A percentile compares a stretch with the other conserved stretches of the same genome.
Evolutionary conservation across 2,329 filamentous ascomycete genomes (phyloP).

Genomic region (Fusarium continuum): DNA sequence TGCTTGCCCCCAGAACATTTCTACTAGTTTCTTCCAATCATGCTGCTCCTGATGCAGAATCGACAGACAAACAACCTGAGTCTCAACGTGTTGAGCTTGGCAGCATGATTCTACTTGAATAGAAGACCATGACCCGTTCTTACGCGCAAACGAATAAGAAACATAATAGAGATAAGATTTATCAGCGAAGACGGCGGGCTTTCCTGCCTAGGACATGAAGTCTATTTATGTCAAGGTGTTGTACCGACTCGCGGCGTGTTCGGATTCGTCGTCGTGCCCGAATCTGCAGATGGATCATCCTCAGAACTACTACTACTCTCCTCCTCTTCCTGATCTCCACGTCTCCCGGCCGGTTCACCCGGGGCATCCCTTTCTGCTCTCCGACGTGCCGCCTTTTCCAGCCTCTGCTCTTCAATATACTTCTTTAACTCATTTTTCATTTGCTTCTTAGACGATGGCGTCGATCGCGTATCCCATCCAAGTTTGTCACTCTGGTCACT

Average conservation of each 20-base stretch:
- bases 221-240: no score
- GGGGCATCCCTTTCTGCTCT: not conserved
- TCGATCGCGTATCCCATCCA: not conserved
- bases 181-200: no score
- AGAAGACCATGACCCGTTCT: no score
- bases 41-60: no score
- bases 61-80: no score
- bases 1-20: no score
- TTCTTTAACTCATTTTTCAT: not conserved
- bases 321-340: not conserved
- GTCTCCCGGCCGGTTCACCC: not conserved
- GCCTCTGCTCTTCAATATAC: not conserved
- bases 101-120: no score
- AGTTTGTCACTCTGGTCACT: not conserved
- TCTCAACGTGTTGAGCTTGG: no score
- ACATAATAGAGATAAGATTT: no score
- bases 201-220: no score
- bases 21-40: no score
- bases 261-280: not conserved
- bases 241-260: not conserved
- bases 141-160: no score
- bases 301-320: not conserved
- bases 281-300: not conserved
- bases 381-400: not conserved
- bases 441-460: not conserved